Evolutionary conservation across 139 green algal species (phyloP), one percentile per base, ranked within the genome.

Genomic region (Haematococcus lacustris): DNA sequence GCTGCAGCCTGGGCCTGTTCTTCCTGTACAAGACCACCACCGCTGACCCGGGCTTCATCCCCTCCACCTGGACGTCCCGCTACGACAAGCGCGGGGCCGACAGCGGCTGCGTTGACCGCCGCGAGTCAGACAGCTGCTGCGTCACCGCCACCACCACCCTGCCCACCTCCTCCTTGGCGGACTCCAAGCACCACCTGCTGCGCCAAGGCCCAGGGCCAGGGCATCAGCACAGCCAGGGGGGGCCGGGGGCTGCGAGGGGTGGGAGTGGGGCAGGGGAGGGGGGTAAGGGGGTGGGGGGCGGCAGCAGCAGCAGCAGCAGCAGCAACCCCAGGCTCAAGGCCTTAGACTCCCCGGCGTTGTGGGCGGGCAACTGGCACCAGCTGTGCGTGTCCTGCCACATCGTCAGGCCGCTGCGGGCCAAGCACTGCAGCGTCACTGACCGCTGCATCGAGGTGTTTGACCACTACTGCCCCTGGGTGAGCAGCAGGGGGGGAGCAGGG

Each of bases 381-480:
- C 82, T 98, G 61, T 97, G 93, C 73, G 88, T 95, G 30, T 91
- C 86, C 1, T 98, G 93, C 84, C 90, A 88, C 77, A 92, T 97
- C 47, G 92, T 98, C 71, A 82, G 90, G 30, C 93, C 93, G 28
- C 83, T 96, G 71, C 85, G 94, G 0, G 86, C 92, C 30, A 98
- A 98, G 83, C 93, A 98, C 85, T 96, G 90, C 86, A 67, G 78
- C 3, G 76, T 94, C 34, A 93, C 84, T 2, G 85, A 94, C 43
- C 88, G 93, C 61, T 98, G 93, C 78, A 87, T 97, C 9, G 85
- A 94, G 75, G 75, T 87, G 39, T 99, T 98, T 81, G 95, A 99
- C 79, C 95, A 99, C 80, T 97, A 94, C 83, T 99, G 95, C 84
- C 95, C 95, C 34, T 98, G 93, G 93, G 93, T 72, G 67, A 9